These are phyloP conservation scores for Nothophoma quercina DNA, from an alignment of 2,329 filamentous ascomycete species.

Conservation along the genomic window DNA sequence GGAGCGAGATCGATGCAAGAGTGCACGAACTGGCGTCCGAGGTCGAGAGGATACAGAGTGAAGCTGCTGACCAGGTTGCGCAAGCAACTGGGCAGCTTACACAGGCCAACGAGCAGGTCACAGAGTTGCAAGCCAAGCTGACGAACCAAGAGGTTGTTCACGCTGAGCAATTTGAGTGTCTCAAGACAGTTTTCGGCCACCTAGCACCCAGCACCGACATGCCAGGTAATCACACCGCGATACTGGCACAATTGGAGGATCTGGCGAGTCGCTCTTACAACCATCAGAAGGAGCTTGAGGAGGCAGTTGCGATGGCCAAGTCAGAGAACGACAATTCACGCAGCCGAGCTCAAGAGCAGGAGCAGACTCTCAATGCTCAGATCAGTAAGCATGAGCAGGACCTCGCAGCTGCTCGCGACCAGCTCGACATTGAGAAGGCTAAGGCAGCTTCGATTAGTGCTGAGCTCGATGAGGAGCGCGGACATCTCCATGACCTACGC, in stretches of 20 bases:
- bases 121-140: conserved; percentile 66
- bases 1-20: conserved; percentile 72
- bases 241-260: conserved; percentile 55
- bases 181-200: conserved; percentile 47
- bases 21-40: conserved; percentile 74
- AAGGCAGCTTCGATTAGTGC: conserved; percentile 56
- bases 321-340: conserved; percentile 56
- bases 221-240: conserved; percentile 48
- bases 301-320: conserved; percentile 56
- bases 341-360: conserved; percentile 51
- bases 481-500: conserved; percentile 73
- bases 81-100: conserved; percentile 50
- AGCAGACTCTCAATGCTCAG: conserved; percentile 46
- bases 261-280: conserved; percentile 53
- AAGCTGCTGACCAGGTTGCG: conserved; percentile 59
- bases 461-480: conserved; percentile 70
- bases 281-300: conserved; percentile 54
- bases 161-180: conserved; percentile 35
- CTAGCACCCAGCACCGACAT: conserved; percentile 46
- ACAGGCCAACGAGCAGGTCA: conserved; percentile 49
- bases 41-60: conserved; percentile 66
- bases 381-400: conserved; percentile 50
- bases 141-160: conserved; percentile 57
- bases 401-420: conserved; percentile 48
- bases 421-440: conserved; percentile 57